Base-by-base conservation (phyloP, 257 asterid species). In the Leonotis leonurus region DNA sequence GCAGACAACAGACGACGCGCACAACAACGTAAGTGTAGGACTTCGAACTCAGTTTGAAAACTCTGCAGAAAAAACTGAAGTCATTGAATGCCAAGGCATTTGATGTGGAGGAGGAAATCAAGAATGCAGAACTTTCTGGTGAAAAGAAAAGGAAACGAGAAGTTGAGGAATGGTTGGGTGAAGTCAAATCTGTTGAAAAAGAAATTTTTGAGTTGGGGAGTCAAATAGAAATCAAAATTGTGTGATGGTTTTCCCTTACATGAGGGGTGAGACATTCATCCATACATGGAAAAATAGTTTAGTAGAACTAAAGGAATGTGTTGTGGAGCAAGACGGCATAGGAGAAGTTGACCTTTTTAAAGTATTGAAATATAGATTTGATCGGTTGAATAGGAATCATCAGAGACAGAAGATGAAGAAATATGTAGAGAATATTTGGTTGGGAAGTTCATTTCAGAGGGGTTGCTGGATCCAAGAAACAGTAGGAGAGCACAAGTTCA, bases 321-420 rank as follows among this genome's bases (percentile, higher is more conserved):
- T 39, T 6, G 39, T 2, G 36, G 25, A 22, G 57, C 32, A 46
- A 3, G 6, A 62, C 12, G 55, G n/a, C 12, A 62, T 46, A 48
- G 45, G 17, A 13, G 68, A 29, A 11, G 57, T 30, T 17, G 22
- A 46, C 2, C 58, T 46, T 17, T 62, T 22, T 21, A 44, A 3
- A 4, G 56, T 61, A 9, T 54, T 61, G 9, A 44, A 44, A 10
- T 61, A 61, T 6, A 62, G 68, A 18, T 45, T 62, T 33, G 58
- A 62, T 32, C n/a, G 48, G 14, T 43, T 62, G n/a, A 36, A 45
- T 18, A 27, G 7, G 9, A 62, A 62, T 6, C 6, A 1, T 30
- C 8, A 5, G 36, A 2, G 6, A 67, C 67, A 3, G 73, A 59
- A 12, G 67, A 68, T n/a, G 5, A 1, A 1, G 0, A 1, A 3